Conservation (phyloP, 768 basidiomycete genomes). For the Artomyces pyxidatus region DNA sequence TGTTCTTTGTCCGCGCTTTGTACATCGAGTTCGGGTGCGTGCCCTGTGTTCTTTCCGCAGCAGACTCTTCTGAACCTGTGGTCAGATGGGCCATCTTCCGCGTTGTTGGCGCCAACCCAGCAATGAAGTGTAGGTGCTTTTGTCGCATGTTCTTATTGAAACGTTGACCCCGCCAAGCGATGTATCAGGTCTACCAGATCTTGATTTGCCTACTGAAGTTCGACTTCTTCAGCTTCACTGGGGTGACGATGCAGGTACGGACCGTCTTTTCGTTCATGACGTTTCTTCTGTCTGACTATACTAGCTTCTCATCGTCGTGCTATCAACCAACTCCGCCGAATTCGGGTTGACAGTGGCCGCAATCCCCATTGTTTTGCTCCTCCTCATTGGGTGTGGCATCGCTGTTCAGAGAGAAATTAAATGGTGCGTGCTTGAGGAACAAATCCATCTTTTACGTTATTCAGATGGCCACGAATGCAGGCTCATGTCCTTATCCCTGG, state of each 20-base stretch:
- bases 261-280: slow-evolving; percentile 1
- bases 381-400: slow-evolving; percentile 56
- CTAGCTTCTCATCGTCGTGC: slow-evolving; percentile 76
- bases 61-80: neutral
- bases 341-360: slow-evolving; percentile 79
- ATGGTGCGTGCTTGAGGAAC: slow-evolving; percentile 36
- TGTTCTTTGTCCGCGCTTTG: slow-evolving; percentile 62
- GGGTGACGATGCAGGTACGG: slow-evolving; percentile 80
- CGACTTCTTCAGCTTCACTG: slow-evolving; percentile 82
- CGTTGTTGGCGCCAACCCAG: slow-evolving; percentile 78
- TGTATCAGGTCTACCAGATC: slow-evolving; percentile 86
- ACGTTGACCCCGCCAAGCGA: slow-evolving; percentile 37
- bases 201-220: slow-evolving; percentile 85
- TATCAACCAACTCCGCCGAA: slow-evolving; percentile 55
- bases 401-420: slow-evolving; percentile 79
- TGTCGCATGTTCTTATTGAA: neutral
- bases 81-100: slow-evolving; percentile 86
- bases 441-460: neutral
- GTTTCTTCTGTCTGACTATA: neutral
- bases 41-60: neutral
- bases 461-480: slow-evolving; percentile 25
- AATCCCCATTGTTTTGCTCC: slow-evolving; percentile 66
- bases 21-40: slow-evolving; percentile 79
- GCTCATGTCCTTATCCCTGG: slow-evolving; percentile 65
- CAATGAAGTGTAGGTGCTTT: slow-evolving; percentile 60